These are phyloP conservation scores for Cutaneotrichosporon daszewskae DNA, from an alignment of 1,284 basidiomycete genomes.

Conservation along the genomic window DNA sequence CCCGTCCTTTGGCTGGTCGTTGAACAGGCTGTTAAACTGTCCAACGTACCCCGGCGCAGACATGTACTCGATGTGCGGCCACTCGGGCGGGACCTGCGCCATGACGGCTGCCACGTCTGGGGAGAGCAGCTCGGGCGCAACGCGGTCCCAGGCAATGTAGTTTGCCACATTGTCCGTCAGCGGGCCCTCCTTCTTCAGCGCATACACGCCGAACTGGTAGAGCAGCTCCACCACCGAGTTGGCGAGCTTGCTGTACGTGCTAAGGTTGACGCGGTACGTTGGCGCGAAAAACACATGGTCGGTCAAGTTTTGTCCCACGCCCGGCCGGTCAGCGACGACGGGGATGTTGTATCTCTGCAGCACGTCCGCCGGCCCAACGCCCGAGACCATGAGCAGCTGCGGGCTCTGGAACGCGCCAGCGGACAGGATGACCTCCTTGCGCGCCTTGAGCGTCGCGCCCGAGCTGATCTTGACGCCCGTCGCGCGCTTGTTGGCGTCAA, in stretches of 20 bases:
- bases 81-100: no score
- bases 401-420: slow-evolving; percentile 49
- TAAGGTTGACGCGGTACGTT: slow-evolving; percentile 26
- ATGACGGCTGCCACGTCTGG: slow-evolving; percentile 40
- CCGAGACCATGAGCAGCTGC: slow-evolving; percentile 47
- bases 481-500: no score
- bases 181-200: slow-evolving; percentile 30
- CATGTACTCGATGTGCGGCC: no score
- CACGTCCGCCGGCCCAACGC: slow-evolving; percentile 43
- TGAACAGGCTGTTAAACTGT: no score
- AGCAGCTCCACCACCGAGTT: no score
- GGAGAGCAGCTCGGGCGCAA: slow-evolving; percentile 25
- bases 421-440: slow-evolving; percentile 47
- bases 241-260: slow-evolving; percentile 23
- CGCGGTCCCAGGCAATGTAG: slow-evolving; percentile 27
- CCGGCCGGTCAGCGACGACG: slow-evolving; percentile 32
- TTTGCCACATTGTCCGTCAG: slow-evolving; percentile 38
- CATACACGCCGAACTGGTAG: slow-evolving; percentile 17
- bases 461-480: no score
- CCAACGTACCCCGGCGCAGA: no score
- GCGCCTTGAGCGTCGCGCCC: slow-evolving; percentile 36
- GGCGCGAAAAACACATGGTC: slow-evolving; percentile 46
- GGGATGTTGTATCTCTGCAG: slow-evolving; percentile 42
- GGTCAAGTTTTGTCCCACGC: slow-evolving; percentile 45
- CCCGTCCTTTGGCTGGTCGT: slow-evolving; percentile 39